These are phyloP conservation scores for Ganoderma sinense DNA, from an alignment of 1,284 basidiomycete species.

Conservation along the genomic window DNA sequence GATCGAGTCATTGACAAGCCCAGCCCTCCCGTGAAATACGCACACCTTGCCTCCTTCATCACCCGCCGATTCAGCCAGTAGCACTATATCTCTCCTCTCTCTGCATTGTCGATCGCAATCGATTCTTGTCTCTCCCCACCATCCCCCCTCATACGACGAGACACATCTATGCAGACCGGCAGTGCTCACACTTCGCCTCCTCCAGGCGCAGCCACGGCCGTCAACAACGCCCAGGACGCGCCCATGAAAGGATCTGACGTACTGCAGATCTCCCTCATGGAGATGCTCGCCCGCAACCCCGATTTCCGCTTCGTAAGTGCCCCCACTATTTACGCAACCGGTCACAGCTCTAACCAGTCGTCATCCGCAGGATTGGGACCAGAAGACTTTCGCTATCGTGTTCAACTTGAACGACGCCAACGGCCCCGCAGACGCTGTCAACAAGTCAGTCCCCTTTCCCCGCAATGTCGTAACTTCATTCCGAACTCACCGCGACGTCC, in stretches of 20 bases:
- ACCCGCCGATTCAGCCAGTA: background rate
- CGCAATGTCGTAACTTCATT: background rate
- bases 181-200: background rate
- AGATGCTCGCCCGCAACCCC: background rate
- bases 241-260: background rate
- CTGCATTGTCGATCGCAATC: background rate
- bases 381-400: background rate
- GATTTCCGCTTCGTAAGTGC: background rate
- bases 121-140: background rate
- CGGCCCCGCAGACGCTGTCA: background rate
- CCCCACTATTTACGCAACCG: background rate
- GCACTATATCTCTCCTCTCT: background rate
- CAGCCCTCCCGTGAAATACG: background rate
- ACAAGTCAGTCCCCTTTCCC: background rate
- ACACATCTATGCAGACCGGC: background rate
- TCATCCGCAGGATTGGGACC: background rate
- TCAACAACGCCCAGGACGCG: background rate
- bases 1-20: background rate
- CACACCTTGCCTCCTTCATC: background rate
- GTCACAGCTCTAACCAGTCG: background rate
- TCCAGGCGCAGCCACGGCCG: background rate
- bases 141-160: background rate
- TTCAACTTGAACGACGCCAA: background rate
- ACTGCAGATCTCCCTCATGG: background rate
- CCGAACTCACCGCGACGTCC: background rate